Percentiles rank a stretch among this genome's conserved stretches.
phyloP scores from a whole-genome alignment of 495 filamentous ascomycete genomes.

The Lasiosphaeriaceae sp. region DNA sequence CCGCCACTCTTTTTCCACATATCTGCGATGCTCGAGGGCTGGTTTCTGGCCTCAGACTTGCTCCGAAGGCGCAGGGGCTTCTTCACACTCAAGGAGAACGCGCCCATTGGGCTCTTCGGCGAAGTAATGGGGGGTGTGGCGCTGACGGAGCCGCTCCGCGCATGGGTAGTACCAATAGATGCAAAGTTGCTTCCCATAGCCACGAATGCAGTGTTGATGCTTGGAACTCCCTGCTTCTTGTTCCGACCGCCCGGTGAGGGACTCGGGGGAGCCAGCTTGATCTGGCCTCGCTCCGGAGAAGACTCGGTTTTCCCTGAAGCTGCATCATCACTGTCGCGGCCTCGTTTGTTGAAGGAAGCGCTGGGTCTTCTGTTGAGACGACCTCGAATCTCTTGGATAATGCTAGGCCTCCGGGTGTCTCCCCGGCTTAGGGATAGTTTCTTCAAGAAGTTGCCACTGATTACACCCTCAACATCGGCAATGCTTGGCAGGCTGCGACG shows the following conservation, averaged over 20 bases:
- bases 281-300: constrained; percentile 39
- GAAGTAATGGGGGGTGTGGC: constrained; percentile 43
- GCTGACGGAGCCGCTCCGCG: constrained; percentile 56
- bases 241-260: constrained; percentile 59
- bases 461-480: constrained; percentile 57
- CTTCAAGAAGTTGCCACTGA: constrained; percentile 57
- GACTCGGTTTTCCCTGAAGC: constrained; percentile 30
- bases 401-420: constrained; percentile 39
- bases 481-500: constrained; percentile 55
- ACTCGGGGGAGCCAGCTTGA: constrained; percentile 49
- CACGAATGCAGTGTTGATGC: constrained; percentile 60
- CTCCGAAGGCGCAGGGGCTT: constrained; percentile 62
- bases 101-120: constrained; percentile 41
- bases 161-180: constrained; percentile 55
- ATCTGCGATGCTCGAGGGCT: constrained; percentile 37
- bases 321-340: constrained; percentile 39
- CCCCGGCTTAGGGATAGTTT: constrained; percentile 55
- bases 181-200: constrained; percentile 60
- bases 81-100: constrained; percentile 42
- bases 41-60: constrained; percentile 62
- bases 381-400: constrained; percentile 45
- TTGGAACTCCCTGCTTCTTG: constrained; percentile 56
- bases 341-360: constrained; percentile 43
- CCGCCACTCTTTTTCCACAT: constrained; percentile 55
- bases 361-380: constrained; percentile 52